phyloP scores from a whole-genome alignment of 208 protist species.

The Trypanosoma platydactyli region DNA sequence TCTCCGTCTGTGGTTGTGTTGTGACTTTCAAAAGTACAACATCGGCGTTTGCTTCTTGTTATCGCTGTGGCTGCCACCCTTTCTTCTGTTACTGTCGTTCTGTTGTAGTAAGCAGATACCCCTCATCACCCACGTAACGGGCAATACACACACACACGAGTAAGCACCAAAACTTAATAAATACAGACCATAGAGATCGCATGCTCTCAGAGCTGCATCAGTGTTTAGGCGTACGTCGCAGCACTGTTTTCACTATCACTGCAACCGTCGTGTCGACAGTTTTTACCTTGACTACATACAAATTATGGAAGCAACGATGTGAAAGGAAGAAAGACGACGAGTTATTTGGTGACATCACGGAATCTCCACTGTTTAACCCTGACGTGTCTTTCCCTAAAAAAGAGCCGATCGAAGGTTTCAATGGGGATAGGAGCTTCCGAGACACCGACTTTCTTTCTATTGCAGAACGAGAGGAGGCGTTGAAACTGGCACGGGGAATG shows the following conservation, averaged over 20 bases:
- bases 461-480: slow-evolving; percentile 40
- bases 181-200: not conserved
- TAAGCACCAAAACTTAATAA: not conserved
- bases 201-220: slow-evolving; percentile 8
- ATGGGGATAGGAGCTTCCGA: not conserved
- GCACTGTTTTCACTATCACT: slow-evolving; percentile 2
- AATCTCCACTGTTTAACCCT: slow-evolving; percentile 39
- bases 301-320: slow-evolving; percentile 13
- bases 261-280: slow-evolving; percentile 6
- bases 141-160: no score
- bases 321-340: slow-evolving; percentile 39
- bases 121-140: no score
- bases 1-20: slow-evolving; percentile 19
- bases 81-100: slow-evolving; percentile 13
- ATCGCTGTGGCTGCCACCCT: not conserved
- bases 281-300: slow-evolving; percentile 4
- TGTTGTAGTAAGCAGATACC: slow-evolving; percentile 10
- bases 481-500: slow-evolving; percentile 52
- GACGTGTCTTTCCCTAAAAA: slow-evolving; percentile 15
- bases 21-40: slow-evolving; percentile 9
- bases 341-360: slow-evolving; percentile 41
- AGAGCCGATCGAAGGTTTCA: slow-evolving; percentile 11
- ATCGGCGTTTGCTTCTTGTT: not conserved
- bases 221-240: not conserved
- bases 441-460: slow-evolving; percentile 11